Evolutionary conservation across 2,329 filamentous ascomycete species (phyloP), one percentile per base, ranked within the genome.

Genomic region (Penicillium sp.): DNA sequence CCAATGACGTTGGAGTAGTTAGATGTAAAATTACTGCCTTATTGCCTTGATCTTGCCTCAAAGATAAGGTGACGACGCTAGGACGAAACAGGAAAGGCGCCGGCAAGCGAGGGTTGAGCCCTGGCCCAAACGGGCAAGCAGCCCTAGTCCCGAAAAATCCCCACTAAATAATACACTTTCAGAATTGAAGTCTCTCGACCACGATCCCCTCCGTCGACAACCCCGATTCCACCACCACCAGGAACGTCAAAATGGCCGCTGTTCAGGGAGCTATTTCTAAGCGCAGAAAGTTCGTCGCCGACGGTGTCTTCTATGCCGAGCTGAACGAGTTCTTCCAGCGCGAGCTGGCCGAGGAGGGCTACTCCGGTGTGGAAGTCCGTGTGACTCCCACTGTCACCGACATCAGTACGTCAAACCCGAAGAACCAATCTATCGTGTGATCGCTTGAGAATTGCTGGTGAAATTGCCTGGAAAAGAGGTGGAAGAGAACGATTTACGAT

Each of bases 261-360:
- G 66, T 70, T 63, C 73, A 75, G 67, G 72, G 72, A 68, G 72
- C 72, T 65, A 75, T 76, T 63, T 75, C 73, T 58, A 76, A 76
- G 70, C 72, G 72, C 62, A 68, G 74, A 62, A 73, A 91, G 84
- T 91, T 90, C 80, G 85, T 91, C 74, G 87, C 86, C 66, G 93
- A 98, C 78, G 93, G 93, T 85, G 93, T 98, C 72, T 98, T 98
- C 88, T 98, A 96, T 79, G 93, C 93, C 81, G 93, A 98, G 81
- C 81, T 98, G 77, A 98, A 98, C 86, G 93, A 98, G 82, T 98
- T 98, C 87, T 98, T 98, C 88, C 93, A 97, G 84, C 91, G 93
- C 77, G 93, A 98, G 81, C 83, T 98, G 74, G 93, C 93, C 74
- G 93, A 98, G 85, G 94, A 98, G 81, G 93, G 93, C 69, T 98